Evolutionary conservation across 768 basidiomycete genomes (phyloP), one percentile per base, ranked within the genome.

Genomic region (Coprinopsis sp.): DNA sequence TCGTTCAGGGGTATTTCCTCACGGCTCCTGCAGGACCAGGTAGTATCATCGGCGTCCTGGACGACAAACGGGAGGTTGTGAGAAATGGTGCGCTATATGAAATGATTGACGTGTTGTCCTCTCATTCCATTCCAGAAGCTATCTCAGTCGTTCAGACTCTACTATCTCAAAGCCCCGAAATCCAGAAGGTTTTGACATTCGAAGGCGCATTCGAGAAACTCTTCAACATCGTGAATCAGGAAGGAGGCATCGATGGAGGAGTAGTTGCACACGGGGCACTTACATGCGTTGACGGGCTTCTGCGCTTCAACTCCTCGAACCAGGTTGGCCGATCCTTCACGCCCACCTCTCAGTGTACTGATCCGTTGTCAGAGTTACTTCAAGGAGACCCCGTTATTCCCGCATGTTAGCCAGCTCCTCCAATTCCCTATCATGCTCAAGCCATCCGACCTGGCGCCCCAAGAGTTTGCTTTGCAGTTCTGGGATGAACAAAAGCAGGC

Each of bases 151-250:
- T 93, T 27, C 88, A 94, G 51, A 71, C 81, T 4, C 72, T 99
- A 12, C 80, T 87, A 29, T 80, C 82, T 0, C 87, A 93, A 55
- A 97, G 88, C 55, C 79, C 88, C 25, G 91, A 97, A 62, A 89
- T 99, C 28, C 95, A 97, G 60, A 98, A 97, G 66, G 82, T 97
- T 24, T 80, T 98, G 36, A 92, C 94, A 0, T 99, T 99, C 56
- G 92, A 93, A 55, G 93, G 96, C 16, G 90, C 89, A 1, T 98
- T 99, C 58, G 96, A 99, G 70, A 91, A 87, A 60, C 76, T 99
- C 24, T 92, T 98, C 68, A 83, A 83, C 46, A 92, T 89, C 38
- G 78, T 98, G 51, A 76, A 79, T 7, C 76, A 80, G 51, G 95
- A 97, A 64, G 91, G 92, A 18, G 96, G 96, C 0, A 73, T 93